A percentile compares a stretch with the other conserved stretches of the same genome.
phyloP scores from a whole-genome alignment of 148 eudicot species.

The Suaeda aralocaspica region DNA sequence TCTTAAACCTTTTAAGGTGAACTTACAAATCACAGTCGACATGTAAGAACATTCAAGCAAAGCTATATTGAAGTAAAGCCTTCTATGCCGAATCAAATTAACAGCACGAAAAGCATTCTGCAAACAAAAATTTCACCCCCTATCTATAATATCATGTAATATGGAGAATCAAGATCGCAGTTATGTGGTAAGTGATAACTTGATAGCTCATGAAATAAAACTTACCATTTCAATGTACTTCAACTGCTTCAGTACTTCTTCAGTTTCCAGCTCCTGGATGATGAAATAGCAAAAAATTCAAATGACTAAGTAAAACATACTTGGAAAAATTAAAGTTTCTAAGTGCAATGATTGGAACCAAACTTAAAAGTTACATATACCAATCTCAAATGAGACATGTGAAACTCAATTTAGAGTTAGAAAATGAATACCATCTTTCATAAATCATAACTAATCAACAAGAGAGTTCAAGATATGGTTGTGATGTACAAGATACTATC shows the following conservation, averaged over 20 bases:
- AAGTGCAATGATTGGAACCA: no score
- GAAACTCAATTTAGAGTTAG: no score
- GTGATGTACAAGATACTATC: no score
- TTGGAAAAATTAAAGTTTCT: no score
- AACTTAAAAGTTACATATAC: no score
- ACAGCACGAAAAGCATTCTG: not conserved
- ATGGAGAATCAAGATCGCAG: no score
- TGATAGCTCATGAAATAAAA: not conserved
- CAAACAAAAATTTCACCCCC: not conserved
- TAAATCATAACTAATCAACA: no score
- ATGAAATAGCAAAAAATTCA: slow-evolving; percentile 12
- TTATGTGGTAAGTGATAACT: no score
- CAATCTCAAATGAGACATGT: no score
- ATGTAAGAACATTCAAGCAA: not conserved
- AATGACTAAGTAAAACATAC: not conserved
- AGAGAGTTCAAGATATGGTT: no score
- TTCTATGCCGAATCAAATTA: not conserved
- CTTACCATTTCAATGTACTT: slow-evolving; percentile 84
- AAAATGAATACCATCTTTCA: no score
- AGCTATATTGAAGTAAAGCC: not conserved
- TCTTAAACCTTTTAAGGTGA: not conserved
- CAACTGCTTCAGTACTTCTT: slow-evolving; percentile 73
- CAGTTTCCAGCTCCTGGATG: slow-evolving; percentile 72
- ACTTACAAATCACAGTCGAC: not conserved
- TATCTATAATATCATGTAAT: no score